phyloP scores from a whole-genome alignment of 208 protist species.

The Borovskyia barvae region DNA sequence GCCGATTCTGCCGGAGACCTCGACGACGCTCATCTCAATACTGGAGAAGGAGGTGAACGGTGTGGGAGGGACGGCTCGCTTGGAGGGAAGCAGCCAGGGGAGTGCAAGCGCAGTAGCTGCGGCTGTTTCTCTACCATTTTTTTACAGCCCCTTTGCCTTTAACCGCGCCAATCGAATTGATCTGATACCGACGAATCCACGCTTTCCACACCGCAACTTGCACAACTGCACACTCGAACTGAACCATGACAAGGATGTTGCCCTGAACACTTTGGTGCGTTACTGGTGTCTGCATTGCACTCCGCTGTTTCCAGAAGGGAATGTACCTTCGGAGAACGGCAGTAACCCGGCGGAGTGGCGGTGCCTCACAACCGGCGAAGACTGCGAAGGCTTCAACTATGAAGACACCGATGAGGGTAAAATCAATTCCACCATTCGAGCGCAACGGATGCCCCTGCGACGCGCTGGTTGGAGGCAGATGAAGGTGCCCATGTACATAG shows the following conservation, averaged over 20 bases:
- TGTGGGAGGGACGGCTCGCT: constrained; percentile 1
- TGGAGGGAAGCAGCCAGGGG: not conserved
- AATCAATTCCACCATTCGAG: not conserved
- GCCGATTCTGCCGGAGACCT: constrained; percentile 32
- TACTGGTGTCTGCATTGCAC: constrained; percentile 76
- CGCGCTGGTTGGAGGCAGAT: constrained; percentile 2
- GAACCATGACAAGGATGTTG: constrained; percentile 30
- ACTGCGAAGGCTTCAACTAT: constrained; percentile 43
- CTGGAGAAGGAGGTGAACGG: constrained; percentile 14
- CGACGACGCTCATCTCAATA: constrained; percentile 29
- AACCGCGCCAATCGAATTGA: constrained; percentile 30
- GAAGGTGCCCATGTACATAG: constrained; percentile 41
- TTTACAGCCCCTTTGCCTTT: constrained; percentile 68
- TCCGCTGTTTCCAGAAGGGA: constrained; percentile 65
- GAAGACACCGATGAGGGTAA: constrained; percentile 18
- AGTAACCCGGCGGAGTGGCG: constrained; percentile 43
- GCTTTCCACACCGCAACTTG: constrained; percentile 24
- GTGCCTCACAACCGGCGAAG: constrained; percentile 38
- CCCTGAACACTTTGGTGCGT: constrained; percentile 28
- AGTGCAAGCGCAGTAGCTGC: not conserved
- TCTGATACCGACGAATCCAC: constrained; percentile 13
- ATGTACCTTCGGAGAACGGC: constrained; percentile 32
- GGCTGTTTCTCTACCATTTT: constrained; percentile 16
- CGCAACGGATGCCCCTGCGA: not conserved
- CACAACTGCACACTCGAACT: constrained; percentile 56